These are phyloP conservation scores for Pecoramyces ruminantium DNA, from an alignment of 192 early-diverging fungal genomes.

Conservation along the genomic window DNA sequence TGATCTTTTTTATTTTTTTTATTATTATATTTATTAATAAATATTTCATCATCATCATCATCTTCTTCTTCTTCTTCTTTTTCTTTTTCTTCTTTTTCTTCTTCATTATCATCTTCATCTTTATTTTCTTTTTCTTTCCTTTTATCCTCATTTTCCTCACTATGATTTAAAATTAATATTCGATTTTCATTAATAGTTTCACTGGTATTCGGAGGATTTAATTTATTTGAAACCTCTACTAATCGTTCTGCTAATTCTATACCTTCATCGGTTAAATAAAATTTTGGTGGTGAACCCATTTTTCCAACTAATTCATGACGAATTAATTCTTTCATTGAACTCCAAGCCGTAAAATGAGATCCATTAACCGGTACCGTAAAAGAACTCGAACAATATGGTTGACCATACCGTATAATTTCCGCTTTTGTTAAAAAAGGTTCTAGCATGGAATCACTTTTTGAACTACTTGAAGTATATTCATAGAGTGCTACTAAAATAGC, in stretches of 20 bases:
- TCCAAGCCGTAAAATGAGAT: constrained; percentile 56
- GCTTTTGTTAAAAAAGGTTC: constrained; percentile 36
- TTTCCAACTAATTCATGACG: constrained; percentile 48
- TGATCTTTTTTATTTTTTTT: too few species aligned
- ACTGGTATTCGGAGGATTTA: background rate
- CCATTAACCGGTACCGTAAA: constrained; percentile 33
- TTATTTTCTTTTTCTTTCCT: too few species aligned
- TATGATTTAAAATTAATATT: background rate
- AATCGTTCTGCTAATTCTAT: constrained; percentile 31
- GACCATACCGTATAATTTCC: constrained; percentile 46
- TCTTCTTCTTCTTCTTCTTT: too few species aligned
- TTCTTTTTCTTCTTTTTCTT: too few species aligned
- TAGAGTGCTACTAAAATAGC: constrained; percentile 56
- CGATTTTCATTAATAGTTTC: background rate
- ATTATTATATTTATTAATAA: too few species aligned
- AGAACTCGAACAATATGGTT: constrained; percentile 47
- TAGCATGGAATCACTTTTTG: background rate
- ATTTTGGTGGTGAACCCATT: constrained; percentile 39
- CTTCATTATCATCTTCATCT: too few species aligned
- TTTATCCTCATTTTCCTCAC: too few species aligned
- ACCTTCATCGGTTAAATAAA: constrained; percentile 56
- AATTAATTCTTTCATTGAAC: constrained; percentile 50
- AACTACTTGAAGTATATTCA: constrained; percentile 11
- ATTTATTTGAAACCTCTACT: constrained; percentile 13
- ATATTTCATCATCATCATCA: too few species aligned